Percentiles rank a stretch among this genome's conserved stretches.
Evolutionary conservation across 2,329 filamentous ascomycete species (phyloP).

Genomic region (Penicillium sp.): DNA sequence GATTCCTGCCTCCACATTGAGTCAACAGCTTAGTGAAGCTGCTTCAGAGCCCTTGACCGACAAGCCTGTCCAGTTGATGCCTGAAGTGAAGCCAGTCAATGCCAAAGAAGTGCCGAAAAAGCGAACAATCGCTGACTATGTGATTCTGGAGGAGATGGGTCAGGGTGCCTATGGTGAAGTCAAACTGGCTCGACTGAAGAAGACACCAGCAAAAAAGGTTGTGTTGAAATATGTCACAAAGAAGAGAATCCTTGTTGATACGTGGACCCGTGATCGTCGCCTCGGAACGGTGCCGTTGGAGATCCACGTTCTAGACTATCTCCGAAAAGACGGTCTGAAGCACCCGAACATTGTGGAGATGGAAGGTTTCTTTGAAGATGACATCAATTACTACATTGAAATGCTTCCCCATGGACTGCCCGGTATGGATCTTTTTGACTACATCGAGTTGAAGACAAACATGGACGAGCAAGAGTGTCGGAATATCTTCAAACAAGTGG

Average conservation of each 20-base stretch:
- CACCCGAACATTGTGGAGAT: conserved; percentile 72
- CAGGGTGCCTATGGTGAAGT: conserved; percentile 98
- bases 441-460: conserved; percentile 92
- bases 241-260: conserved; percentile 93
- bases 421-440: conserved; percentile 98
- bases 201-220: conserved; percentile 75
- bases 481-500: conserved; percentile 94
- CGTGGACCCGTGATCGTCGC: conserved; percentile 92
- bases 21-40: conserved; percentile 57
- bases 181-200: conserved; percentile 87
- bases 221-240: conserved; percentile 99
- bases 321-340: conserved; percentile 71
- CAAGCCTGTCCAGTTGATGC: conserved; percentile 44
- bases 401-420: conserved; percentile 93
- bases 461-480: conserved; percentile 96
- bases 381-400: conserved; percentile 93
- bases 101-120: conserved; percentile 58
- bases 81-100: conserved; percentile 32
- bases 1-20: conserved; percentile 53
- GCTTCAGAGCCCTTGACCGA: conserved; percentile 52
- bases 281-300: conserved; percentile 94
- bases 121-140: conserved; percentile 87
- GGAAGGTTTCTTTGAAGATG: conserved; percentile 69
- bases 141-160: conserved; percentile 96
- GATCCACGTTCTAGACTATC: conserved; percentile 94